phyloP scores from a whole-genome alignment of 192 early-diverging fungal genomes.

The Pilaira anomala region DNA sequence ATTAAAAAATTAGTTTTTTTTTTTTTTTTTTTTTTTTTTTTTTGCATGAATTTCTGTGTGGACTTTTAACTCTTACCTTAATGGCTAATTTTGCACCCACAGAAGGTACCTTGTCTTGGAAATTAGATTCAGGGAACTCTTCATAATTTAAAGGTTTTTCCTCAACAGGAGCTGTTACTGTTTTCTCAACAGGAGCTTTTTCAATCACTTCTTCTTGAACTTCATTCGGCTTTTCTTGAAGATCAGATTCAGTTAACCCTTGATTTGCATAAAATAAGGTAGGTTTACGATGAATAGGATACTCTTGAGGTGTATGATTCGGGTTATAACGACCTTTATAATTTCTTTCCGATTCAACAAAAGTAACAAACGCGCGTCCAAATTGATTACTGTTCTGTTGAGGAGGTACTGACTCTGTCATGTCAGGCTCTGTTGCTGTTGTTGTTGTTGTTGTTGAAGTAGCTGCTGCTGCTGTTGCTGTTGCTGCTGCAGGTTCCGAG shows the following conservation, averaged over 20 bases:
- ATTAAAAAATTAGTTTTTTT: not conserved
- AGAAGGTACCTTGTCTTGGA: not conserved
- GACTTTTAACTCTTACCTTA: constrained; percentile 1
- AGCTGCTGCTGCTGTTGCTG: not conserved
- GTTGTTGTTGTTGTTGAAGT: not conserved
- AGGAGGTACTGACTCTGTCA: too few relatives aligned
- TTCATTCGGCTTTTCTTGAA: not conserved
- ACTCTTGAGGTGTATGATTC: not conserved
- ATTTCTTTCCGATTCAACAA: not conserved
- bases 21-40: too few relatives aligned
- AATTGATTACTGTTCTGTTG: not conserved
- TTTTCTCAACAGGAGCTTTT: not conserved
- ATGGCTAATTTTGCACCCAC: constrained; percentile 1
- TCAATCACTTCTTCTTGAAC: not conserved
- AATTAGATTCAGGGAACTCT: not conserved
- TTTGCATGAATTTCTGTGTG: not conserved
- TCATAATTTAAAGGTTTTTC: not conserved
- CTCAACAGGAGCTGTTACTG: not conserved
- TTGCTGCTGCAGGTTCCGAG: not conserved
- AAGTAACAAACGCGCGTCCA: constrained; percentile 8
- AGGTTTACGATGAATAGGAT: constrained; percentile 8
- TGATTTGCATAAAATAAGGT: constrained; percentile 4
- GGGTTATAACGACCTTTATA: not conserved
- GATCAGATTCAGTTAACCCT: not conserved
- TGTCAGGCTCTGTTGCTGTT: not conserved